Evolutionary conservation across 2,329 filamentous ascomycete species (phyloP).

Genomic region (Helotiales sp.): DNA sequence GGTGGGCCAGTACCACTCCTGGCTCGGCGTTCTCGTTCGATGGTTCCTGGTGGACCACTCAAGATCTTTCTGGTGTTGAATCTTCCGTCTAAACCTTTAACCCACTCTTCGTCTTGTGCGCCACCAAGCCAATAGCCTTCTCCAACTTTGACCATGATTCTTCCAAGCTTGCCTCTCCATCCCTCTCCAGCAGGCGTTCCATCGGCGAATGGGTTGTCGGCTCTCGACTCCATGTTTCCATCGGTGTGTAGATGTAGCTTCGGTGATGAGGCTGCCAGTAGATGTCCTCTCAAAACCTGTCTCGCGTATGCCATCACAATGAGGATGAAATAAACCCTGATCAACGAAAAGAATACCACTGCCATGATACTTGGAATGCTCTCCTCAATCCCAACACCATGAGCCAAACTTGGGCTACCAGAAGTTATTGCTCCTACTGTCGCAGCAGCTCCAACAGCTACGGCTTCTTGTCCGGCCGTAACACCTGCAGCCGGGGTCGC

Average conservation of each 20-base stretch:
- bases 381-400: slow-evolving; percentile 65
- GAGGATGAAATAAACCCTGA: slow-evolving; percentile 81
- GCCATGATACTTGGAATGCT: slow-evolving; percentile 76
- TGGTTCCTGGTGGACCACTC: slow-evolving; percentile 39
- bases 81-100: slow-evolving; percentile 59
- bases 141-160: slow-evolving; percentile 73
- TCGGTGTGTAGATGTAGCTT: slow-evolving; percentile 36
- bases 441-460: slow-evolving; percentile 44
- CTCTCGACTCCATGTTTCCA: slow-evolving; percentile 44
- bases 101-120: slow-evolving; percentile 65
- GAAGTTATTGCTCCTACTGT: slow-evolving; percentile 37
- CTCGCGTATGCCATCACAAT: slow-evolving; percentile 83
- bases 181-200: slow-evolving; percentile 75
- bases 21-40: slow-evolving; percentile 45
- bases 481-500: slow-evolving; percentile 46
- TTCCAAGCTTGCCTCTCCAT: slow-evolving; percentile 76
- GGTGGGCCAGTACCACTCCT: slow-evolving; percentile 42
- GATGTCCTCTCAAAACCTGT: slow-evolving; percentile 70
- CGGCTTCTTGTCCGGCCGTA: slow-evolving; percentile 50
- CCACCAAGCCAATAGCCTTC: slow-evolving; percentile 80
- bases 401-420: slow-evolving; percentile 52
- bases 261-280: slow-evolving; percentile 46
- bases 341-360: slow-evolving; percentile 70
- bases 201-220: slow-evolving; percentile 68
- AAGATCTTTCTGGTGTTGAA: slow-evolving; percentile 49